These are phyloP conservation scores for Rosa chinensis DNA, from an alignment of 306 rosid genomes.

Conservation along the genomic window DNA sequence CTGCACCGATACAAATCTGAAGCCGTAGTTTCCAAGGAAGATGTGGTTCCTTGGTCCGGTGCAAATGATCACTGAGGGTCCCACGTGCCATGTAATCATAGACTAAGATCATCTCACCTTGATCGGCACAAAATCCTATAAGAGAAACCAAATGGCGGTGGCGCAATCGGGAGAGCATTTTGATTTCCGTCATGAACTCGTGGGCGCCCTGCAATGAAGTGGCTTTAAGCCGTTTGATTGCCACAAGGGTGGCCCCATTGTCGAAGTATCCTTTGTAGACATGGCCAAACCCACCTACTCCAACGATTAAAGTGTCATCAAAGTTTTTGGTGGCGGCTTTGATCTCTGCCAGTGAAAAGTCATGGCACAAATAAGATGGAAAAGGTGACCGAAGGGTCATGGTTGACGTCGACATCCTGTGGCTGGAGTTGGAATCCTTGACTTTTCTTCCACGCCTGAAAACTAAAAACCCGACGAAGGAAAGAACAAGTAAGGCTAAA, in stretches of 20 bases:
- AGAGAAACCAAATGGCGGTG: too few relatives aligned
- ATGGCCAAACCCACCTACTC: constrained; percentile 41
- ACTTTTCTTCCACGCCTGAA: background rate
- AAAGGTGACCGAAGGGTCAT: background rate
- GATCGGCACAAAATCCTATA: too few relatives aligned
- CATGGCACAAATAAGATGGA: constrained; percentile 20
- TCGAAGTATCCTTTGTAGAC: constrained; percentile 1
- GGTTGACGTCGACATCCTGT: constrained; percentile 11
- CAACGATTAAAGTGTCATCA: constrained; percentile 9
- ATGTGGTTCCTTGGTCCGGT: too few relatives aligned
- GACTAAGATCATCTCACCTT: too few relatives aligned
- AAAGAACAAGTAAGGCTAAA: background rate
- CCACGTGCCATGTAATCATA: too few relatives aligned
- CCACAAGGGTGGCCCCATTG: background rate
- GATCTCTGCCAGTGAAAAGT: constrained; percentile 16
- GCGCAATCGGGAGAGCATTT: constrained; percentile 35
- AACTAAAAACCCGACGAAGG: background rate
- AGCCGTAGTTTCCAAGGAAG: too few relatives aligned
- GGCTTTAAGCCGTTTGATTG: constrained; percentile 28
- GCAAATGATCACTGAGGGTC: too few relatives aligned
- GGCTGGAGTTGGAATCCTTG: background rate
- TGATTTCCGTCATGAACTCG: constrained; percentile 47
- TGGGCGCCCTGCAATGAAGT: constrained; percentile 35
- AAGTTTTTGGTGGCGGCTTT: background rate
- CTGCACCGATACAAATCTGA: too few relatives aligned